These are phyloP conservation scores for Chrysosporium queenslandicum DNA, from an alignment of 2,329 filamentous ascomycete species.

Conservation along the genomic window DNA sequence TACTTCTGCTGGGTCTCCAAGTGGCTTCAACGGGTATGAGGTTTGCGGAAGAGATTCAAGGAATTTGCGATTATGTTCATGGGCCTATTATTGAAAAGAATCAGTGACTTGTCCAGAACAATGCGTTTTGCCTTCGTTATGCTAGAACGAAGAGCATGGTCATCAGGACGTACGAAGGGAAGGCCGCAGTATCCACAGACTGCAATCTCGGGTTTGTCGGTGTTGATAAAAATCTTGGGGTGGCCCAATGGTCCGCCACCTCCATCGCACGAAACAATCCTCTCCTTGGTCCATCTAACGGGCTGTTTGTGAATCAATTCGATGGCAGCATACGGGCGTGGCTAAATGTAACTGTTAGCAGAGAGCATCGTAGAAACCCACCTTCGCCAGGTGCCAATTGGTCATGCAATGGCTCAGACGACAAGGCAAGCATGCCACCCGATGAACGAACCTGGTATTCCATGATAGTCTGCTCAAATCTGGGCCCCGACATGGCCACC, in stretches of 20 bases:
- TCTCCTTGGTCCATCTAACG: conserved; percentile 79
- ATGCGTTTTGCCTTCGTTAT: no score
- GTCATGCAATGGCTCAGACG: neutral
- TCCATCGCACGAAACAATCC: conserved; percentile 77
- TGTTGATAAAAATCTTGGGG: conserved; percentile 92
- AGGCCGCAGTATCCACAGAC: conserved; percentile 86
- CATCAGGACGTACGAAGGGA: conserved; percentile 63
- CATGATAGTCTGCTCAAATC: conserved; percentile 97
- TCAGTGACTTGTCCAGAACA: conserved; percentile 1
- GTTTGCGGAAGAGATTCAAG: conserved; percentile 72
- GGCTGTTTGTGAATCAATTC: conserved; percentile 93
- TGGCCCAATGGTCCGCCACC: conserved; percentile 85
- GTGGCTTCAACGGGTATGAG: conserved; percentile 66
- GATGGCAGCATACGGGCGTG: conserved; percentile 79
- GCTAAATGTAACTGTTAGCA: conserved; percentile 46
- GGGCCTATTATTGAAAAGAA: conserved; percentile 50
- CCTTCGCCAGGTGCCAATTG: neutral
- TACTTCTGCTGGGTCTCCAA: conserved; percentile 50
- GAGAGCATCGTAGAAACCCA: neutral
- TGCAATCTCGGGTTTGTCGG: conserved; percentile 90
- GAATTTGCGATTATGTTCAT: conserved; percentile 77
- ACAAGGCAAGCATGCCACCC: neutral
- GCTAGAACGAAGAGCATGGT: no score
- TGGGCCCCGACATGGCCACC: conserved; percentile 80
- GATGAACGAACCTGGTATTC: conserved; percentile 62